Conservation (phyloP, 768 basidiomycete genomes). For the Tricholoma terreum region DNA sequence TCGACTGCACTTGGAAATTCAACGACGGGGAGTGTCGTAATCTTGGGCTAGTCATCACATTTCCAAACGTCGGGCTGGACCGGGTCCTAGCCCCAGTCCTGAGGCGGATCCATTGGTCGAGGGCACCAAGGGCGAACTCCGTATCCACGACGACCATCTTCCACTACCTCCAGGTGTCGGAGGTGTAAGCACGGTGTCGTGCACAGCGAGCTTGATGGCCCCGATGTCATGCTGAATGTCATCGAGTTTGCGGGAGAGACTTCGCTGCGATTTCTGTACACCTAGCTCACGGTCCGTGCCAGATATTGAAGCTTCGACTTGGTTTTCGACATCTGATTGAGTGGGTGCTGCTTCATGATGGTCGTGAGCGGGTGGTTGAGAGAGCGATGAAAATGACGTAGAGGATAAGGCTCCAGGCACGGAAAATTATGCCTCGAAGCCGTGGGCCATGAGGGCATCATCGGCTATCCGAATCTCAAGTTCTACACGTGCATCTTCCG, state of each 20-base stretch:
- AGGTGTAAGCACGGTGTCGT: constrained; percentile 37
- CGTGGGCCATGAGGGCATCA: constrained; percentile 59
- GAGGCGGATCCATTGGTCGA: constrained; percentile 39
- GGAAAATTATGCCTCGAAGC: constrained; percentile 65
- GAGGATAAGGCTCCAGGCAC: constrained; percentile 48
- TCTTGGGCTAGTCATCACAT: constrained; percentile 65
- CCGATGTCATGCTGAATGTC: constrained; percentile 79
- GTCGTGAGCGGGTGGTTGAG: constrained; percentile 9
- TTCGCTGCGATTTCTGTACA: constrained; percentile 44
- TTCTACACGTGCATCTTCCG: constrained; percentile 79
- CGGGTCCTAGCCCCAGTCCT: constrained; percentile 20
- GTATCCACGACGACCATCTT: constrained; percentile 59
- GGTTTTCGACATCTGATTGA: constrained; percentile 40
- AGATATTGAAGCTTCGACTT: constrained; percentile 54
- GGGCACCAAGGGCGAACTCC: constrained; percentile 29
- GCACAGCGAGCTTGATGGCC: constrained; percentile 55
- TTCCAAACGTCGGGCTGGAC: constrained; percentile 59
- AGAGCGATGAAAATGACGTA: constrained; percentile 1
- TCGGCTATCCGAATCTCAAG: constrained; percentile 77
- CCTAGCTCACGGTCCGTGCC: constrained; percentile 50
- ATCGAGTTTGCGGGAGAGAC: constrained; percentile 58
- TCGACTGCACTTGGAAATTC: constrained; percentile 16
- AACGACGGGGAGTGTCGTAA: too few relatives aligned
- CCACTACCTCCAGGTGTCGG: constrained; percentile 19
- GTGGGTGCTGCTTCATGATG: constrained; percentile 15